Evolutionary conservation across 2,329 filamentous ascomycete species (phyloP).

Genomic region (Bipolaris sorokiniana): DNA sequence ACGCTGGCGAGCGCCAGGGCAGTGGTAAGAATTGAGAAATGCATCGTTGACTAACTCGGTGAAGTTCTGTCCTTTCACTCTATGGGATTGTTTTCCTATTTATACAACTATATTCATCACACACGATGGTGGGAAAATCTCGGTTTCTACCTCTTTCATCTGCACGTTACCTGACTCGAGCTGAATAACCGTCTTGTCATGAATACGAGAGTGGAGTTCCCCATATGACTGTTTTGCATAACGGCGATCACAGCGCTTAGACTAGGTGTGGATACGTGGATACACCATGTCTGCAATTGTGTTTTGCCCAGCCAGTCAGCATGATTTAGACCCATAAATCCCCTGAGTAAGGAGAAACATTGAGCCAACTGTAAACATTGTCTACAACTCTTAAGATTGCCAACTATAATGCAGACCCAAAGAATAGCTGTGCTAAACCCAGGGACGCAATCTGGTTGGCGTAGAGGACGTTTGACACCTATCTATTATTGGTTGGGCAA

Average conservation of each 20-base stretch:
- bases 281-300: not conserved
- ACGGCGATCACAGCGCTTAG: not conserved
- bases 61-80: not conserved
- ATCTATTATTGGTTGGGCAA: no score
- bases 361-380: no score
- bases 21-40: conserved; percentile 25
- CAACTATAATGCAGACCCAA: no score
- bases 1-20: conserved; percentile 30
- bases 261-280: not conserved
- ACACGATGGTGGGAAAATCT: not conserved
- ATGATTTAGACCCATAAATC: no score
- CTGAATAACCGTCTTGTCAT: conserved; percentile 1
- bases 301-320: no score
- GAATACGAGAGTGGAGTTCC: not conserved
- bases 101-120: not conserved
- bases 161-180: not conserved
- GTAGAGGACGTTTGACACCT: no score
- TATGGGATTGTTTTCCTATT: not conserved
- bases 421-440: no score
- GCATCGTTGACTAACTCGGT: conserved; percentile 18
- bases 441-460: no score
- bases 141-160: not conserved
- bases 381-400: no score
- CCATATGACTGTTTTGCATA: not conserved
- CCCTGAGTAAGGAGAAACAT: no score